Evolutionary conservation across 73 alveolate genomes (phyloP), one percentile per base, ranked within the genome.

Genomic region (Breviolum minutum): DNA sequence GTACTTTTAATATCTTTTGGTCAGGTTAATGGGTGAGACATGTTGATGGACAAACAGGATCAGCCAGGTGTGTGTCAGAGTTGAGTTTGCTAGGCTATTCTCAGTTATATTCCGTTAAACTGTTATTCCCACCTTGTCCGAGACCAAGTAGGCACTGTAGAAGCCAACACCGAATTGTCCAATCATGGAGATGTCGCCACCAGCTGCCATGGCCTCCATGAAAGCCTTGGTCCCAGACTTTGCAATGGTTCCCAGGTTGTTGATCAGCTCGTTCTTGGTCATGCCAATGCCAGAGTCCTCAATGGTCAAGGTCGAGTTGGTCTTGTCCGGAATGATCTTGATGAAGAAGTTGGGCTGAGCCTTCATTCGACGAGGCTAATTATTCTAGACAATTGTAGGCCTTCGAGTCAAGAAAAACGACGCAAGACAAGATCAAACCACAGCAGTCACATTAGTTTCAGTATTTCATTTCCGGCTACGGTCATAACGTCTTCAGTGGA

Each of bases 181-280:
- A 30, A 94, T 76, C 90, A 77, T 77, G 80, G 66, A 27, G 84
- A 94, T 79, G 87, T 77, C 91, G 99, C 99, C 99, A 27, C 99
- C 99, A 70, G 99, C 99, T 94, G 99, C 95, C 98, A 99, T 95
- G 86, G 99, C 99, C 99, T 99, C 99, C 99, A 99, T 99, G 99
- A 99, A 99, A 32, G 99, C 99, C 99, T 99, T 99, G 96, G 99
- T 99, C 60, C 99, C 99, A 76, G 99, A 99, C 99, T 99, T 99
- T 88, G 99, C 99, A 85, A 99, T 99, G 95, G 99, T 99, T 63
- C 95, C 95, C 77, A 86, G 81, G 81, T 86, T 61, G 81, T 86
- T 61, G 95, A 86, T 63, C 40, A 60, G 30, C 63, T 86, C 95
- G 12, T 86, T 61, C 81, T 62, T 86, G 63, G 95, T 86, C 95